Evolutionary conservation across 768 basidiomycete genomes (phyloP), one percentile per base, ranked within the genome.

Genomic region (Boletus rubropictus): DNA sequence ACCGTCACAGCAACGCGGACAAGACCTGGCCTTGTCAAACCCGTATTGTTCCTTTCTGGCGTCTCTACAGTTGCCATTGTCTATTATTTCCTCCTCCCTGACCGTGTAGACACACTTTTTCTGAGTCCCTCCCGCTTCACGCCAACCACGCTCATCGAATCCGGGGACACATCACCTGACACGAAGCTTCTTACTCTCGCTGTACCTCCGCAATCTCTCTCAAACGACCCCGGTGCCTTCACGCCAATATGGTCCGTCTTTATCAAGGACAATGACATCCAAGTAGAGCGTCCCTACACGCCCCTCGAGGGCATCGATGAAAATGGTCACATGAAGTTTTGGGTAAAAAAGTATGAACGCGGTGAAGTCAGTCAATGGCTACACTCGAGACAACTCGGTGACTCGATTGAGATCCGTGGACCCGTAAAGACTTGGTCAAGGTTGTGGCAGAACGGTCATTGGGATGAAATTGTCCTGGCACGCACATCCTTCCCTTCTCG

Each of bases 291-390:
- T 44, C 82, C 87, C 11, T 92, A 91, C 59, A 92, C 90, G 5
- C 89, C 89, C 4, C 67, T 92, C 39, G 73, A 81, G 51, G 84
- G 89, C 18, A 69, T 89, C 20, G 82, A 85, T 42, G 68, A 74
- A 44, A 60, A 80, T 10, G 87, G 88, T 0, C 69, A 71, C 38
- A 82, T 92, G 72, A 69, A 69, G 31, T 79, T 92, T 42, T 92
- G 89, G 89, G 72, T 92, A 8, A 92, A 90, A 68, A 79, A 73
- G 49, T 90, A 91, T 49, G 74, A 78, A 0, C 75, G 73, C 39
- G 89, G 89, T 32, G 87, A 92, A 69, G 88, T 92, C 28, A 82
- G 83, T 15, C 74, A 84, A 36, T 92, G 90, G 90, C 64, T 92
- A 41, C 84, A 88, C 62, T 74, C 84, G 14, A 85, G 83, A 63